Conservation (phyloP, 371 early-diverging fungal species). For the Rhizopus stolonifer region DNA sequence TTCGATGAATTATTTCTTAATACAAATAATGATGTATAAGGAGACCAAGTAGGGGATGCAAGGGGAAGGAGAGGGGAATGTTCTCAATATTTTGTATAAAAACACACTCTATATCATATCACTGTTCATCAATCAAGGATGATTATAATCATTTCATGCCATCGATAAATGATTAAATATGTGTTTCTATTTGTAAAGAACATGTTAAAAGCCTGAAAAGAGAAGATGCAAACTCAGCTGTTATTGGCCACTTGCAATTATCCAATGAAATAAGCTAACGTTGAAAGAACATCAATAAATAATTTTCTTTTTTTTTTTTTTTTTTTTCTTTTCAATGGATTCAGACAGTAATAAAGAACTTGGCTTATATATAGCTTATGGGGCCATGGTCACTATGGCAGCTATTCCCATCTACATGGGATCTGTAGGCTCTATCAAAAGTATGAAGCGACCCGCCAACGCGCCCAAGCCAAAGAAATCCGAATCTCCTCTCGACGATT, state of each 20-base stretch:
- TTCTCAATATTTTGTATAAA: too few relatives aligned
- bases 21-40: not conserved
- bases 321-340: conserved; percentile 13
- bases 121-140: too few relatives aligned
- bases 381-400: conserved; percentile 88
- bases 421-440: conserved; percentile 72
- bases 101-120: too few relatives aligned
- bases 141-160: too few relatives aligned
- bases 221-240: not conserved
- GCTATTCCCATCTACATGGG: conserved; percentile 87
- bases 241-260: not conserved
- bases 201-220: not conserved
- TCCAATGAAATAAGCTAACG: not conserved
- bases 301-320: conserved; percentile 4
- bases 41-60: too few relatives aligned
- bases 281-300: not conserved
- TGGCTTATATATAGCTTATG: conserved; percentile 77
- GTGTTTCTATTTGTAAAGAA: not conserved
- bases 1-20: too few relatives aligned
- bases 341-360: conserved; percentile 13
- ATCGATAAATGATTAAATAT: too few relatives aligned
- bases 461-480: conserved; percentile 38
- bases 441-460: conserved; percentile 64
- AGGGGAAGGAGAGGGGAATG: too few relatives aligned
- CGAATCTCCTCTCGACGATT: conserved; percentile 40